Conservation (phyloP, 2,329 filamentous ascomycete species). For the Aureobasidium namibiae region DNA sequence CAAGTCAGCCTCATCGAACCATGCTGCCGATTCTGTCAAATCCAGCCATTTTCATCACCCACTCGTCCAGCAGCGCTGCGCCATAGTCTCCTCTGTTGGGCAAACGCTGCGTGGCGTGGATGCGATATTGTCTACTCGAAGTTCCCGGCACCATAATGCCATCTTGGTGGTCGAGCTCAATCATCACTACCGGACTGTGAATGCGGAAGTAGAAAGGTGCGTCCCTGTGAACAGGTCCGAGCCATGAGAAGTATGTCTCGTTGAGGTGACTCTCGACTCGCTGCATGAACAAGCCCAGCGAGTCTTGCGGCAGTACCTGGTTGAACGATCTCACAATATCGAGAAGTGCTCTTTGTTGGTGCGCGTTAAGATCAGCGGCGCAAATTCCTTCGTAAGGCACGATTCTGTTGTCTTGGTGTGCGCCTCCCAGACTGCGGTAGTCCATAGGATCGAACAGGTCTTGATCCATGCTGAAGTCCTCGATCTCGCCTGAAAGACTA, state of each 20-base stretch:
- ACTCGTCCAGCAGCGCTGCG: conserved; percentile 29
- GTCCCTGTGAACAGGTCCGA: conserved; percentile 56
- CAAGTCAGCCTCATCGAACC: neutral
- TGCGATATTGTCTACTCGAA: conserved; percentile 67
- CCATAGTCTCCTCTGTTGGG: conserved; percentile 73
- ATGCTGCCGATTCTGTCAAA: conserved; percentile 12
- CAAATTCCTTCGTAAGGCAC: conserved; percentile 61
- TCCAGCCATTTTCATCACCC: conserved; percentile 12
- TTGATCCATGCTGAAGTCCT: conserved; percentile 38
- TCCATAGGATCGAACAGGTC: conserved; percentile 37
- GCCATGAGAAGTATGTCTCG: conserved; percentile 73
- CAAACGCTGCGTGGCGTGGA: conserved; percentile 62
- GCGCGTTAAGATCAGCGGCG: conserved; percentile 40
- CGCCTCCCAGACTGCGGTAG: conserved; percentile 67
- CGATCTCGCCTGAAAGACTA: conserved; percentile 35
- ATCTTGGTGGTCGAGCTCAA: conserved; percentile 73
- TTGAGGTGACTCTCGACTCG: conserved; percentile 47
- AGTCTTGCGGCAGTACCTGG: conserved; percentile 52
- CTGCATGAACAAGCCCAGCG: conserved; percentile 47
- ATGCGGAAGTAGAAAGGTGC: conserved; percentile 71
- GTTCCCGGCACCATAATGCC: conserved; percentile 61
- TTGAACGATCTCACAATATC: conserved; percentile 56
- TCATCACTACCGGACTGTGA: conserved; percentile 63
- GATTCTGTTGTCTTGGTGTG: conserved; percentile 66
- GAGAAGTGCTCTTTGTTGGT: conserved; percentile 45